These are phyloP conservation scores for Phytophthora meadii DNA, from an alignment of 352 stramenopile species.

Conservation along the genomic window DNA sequence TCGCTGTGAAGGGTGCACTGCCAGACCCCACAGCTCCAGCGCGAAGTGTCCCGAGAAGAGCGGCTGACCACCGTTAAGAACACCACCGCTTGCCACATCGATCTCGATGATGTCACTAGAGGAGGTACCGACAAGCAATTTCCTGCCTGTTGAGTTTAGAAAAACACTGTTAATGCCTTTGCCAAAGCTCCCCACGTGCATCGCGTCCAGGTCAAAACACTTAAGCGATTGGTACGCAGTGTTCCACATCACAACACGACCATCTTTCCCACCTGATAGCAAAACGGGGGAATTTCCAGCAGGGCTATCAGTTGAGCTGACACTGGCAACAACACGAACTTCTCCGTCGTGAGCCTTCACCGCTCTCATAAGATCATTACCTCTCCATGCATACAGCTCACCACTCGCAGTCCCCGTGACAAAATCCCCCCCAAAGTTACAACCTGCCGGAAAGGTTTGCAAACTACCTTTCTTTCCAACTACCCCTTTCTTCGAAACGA, in stretches of 20 bases:
- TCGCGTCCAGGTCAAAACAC: conserved; percentile 58
- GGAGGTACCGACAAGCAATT: conserved; percentile 81
- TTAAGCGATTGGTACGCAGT: conserved; percentile 72
- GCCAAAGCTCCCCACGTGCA: conserved; percentile 46
- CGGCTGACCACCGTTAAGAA: conserved; percentile 45
- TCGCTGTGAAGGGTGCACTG: conserved; percentile 66
- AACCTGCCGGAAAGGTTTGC: conserved; percentile 58
- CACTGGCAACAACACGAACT: conserved; percentile 43
- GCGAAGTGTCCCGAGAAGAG: conserved; percentile 74
- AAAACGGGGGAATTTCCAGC: conserved; percentile 25
- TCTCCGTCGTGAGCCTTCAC: conserved; percentile 78
- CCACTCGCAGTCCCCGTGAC: conserved; percentile 60
- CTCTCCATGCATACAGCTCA: conserved; percentile 70
- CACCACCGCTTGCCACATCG: conserved; percentile 43
- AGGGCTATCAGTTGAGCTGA: conserved; percentile 13
- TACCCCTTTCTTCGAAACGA: conserved; percentile 60
- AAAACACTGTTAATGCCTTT: conserved; percentile 54
- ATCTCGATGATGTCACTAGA: conserved; percentile 91
- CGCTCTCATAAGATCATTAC: conserved; percentile 49
- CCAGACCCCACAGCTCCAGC: conserved; percentile 84
- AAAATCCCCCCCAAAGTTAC: conserved; percentile 53
- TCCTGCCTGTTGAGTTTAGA: conserved; percentile 51
- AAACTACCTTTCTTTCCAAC: conserved; percentile 69
- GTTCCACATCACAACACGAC: conserved; percentile 75
- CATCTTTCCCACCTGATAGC: conserved; percentile 77